Conservation (phyloP, 1,139 yeast genomes). For the Debaryomyces sp. region DNA sequence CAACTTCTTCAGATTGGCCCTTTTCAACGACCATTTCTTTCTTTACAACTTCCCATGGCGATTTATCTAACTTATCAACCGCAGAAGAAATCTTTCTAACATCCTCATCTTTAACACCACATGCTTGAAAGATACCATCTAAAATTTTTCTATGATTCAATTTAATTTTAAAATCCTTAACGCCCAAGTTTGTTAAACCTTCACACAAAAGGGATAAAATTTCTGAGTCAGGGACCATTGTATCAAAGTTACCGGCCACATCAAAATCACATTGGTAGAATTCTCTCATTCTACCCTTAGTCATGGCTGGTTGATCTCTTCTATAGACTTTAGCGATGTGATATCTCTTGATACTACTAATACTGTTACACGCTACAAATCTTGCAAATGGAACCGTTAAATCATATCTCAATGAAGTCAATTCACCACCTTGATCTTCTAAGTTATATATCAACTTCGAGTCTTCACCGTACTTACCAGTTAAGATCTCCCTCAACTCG, state of each 20-base stretch:
- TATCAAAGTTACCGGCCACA: constrained; percentile 87
- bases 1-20: constrained; percentile 86
- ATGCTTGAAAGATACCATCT: constrained; percentile 92
- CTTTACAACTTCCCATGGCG: constrained; percentile 93
- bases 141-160: constrained; percentile 92
- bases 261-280: constrained; percentile 98
- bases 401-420: constrained; percentile 92
- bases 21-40: constrained; percentile 91
- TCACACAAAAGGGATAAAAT: constrained; percentile 77
- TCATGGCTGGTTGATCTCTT: constrained; percentile 99
- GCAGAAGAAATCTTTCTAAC: constrained; percentile 93
- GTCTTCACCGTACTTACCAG: constrained; percentile 98
- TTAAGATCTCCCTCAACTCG: constrained; percentile 88
- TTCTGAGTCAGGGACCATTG: constrained; percentile 97
- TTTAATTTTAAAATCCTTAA: constrained; percentile 85
- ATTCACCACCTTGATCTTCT: constrained; percentile 98
- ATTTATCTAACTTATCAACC: constrained; percentile 94
- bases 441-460: constrained; percentile 92
- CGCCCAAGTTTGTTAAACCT: constrained; percentile 82
- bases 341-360: constrained; percentile 85
- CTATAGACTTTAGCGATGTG: constrained; percentile 98
- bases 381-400: constrained; percentile 98
- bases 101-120: constrained; percentile 94
- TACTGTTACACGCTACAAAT: constrained; percentile 91
- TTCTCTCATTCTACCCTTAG: constrained; percentile 99